Percentiles rank a stretch among this genome's conserved stretches.
Evolutionary conservation across 2,329 filamentous ascomycete genomes (phyloP).

Genomic region (Aspergillus calidoustus): DNA sequence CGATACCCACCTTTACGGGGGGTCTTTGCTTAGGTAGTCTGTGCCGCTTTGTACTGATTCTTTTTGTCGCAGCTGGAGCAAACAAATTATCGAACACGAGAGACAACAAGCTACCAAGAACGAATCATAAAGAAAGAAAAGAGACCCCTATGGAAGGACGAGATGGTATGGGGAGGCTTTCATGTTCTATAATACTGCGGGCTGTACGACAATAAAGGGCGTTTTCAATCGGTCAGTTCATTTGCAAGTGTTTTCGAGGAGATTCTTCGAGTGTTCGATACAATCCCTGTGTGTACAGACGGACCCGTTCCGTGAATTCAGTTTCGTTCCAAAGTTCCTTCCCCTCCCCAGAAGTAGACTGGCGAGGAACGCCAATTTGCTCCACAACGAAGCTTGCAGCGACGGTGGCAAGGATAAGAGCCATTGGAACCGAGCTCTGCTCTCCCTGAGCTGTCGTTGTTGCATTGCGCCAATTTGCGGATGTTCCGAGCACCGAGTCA

Average conservation of each 20-base stretch:
- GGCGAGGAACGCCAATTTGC: constrained; percentile 79
- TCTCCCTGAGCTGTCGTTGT: constrained; percentile 52
- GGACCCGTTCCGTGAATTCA: constrained; percentile 50
- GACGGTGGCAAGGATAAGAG: constrained; percentile 76
- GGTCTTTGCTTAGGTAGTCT: no score
- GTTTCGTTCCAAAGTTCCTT: constrained; percentile 51
- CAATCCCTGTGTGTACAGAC: constrained; percentile 49
- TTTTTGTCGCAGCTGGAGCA: constrained; percentile 64
- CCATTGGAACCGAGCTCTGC: constrained; percentile 59
- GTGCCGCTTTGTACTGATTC: constrained; percentile 23
- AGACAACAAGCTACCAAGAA: constrained; percentile 51
- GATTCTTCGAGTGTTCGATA: constrained; percentile 45
- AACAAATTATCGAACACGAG: constrained; percentile 72
- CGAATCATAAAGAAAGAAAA: constrained; percentile 37
- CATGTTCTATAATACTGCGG: constrained; percentile 40
- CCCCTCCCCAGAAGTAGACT: constrained; percentile 36
- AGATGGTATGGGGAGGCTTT: constrained; percentile 32
- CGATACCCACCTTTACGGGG: constrained; percentile 6
- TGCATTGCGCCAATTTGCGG: constrained; percentile 56
- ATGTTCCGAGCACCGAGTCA: constrained; percentile 49
- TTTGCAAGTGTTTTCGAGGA: constrained; percentile 42
- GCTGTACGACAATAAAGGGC: constrained; percentile 46
- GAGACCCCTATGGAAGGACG: constrained; percentile 24
- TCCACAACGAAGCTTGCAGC: constrained; percentile 93
- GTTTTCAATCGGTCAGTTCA: constrained; percentile 43